Evolutionary conservation across 208 protist species (phyloP), one percentile per base, ranked within the genome.

Genomic region (Trypanosoma theileri): DNA sequence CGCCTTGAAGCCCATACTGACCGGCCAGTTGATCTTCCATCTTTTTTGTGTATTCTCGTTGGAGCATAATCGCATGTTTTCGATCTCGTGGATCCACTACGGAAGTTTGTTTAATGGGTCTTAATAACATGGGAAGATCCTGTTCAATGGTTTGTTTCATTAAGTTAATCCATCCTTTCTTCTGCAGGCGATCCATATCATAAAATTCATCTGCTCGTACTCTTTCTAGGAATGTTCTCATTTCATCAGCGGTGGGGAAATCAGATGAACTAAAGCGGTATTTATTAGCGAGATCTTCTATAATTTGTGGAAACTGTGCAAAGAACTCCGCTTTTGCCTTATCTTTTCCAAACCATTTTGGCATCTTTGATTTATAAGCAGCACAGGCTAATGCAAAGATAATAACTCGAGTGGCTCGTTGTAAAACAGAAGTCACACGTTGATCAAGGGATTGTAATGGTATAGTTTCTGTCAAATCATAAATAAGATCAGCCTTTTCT

Each of bases 371-470:
- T 28, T 78, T 66, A 66, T 82, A 89, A 12, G 75, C 78, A 22
- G 79, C 75, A 48, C 91, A 88, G 48, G 98, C 69, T 8, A 95
- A 68, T 13, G 91, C 91, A 66, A 97, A 95, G 13, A 91, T 74
- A 31, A 96, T 86, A 16, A 94, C 94, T 14, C 87, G 61, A 28
- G 81, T 80, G 24, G 93, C 84, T 22, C 97, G 85, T 50, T 74
- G 70, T 40, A 94, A 62, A 53, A 94, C 70, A 22, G 96, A 88
- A 53, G 98, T 98, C 14, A 99, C 94, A 45, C 97, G 94, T 19
- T 79, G 66, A 62, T 98, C 85, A 0, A 97, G 72, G 0, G 89
- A 81, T 69, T 97, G 85, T 52, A 88, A 60, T 4, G 96, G 97
- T 17, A 98, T 79, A 1, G 63, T 73, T 50, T 89, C 84, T 14